Evolutionary conservation across 208 protist genomes (phyloP), one percentile per base, ranked within the genome.

Genomic region (Trypanosoma lewisi): DNA sequence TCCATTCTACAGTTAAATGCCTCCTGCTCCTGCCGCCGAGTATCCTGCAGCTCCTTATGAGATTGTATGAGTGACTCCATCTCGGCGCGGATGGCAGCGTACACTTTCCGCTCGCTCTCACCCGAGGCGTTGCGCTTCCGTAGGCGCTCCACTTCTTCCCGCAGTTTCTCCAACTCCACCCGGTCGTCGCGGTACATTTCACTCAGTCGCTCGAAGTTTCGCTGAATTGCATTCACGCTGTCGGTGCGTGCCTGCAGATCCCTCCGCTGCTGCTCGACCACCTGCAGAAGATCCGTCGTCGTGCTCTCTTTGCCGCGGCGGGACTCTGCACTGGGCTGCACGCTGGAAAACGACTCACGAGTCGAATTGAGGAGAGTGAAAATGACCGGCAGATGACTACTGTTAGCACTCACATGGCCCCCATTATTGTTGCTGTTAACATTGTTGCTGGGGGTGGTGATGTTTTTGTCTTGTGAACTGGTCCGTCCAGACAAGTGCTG

Each of bases 191-290:
- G 25, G 73, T 93, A 89, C 78, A 96, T 83, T 62, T 73, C 69
- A 54, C 85, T 87, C 23, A 96, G 74, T 2, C 85, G 75, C 65
- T 85, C 77, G 65, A 96, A 96, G 75, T 96, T 96, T 2, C 91
- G 76, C 67, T 96, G 91, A 64, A 96, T 88, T 1, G 87, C 80
- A 56, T 93, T 94, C n/a, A 96, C 77, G 63, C 75, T 85, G 51
- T 93, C 87, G 2, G 83, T 89, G 27, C 86, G 77, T 11, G 72
- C 58, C 16, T 83, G 63, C 17, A 96, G 66, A 6, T 93, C 91
- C 23, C 19, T 44, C 62, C 86, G 76, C 58, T 91, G 77, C 59
- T 66, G 47, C 44, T 68, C 52, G 21, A 95, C 62, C 31, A 81
- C 65, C 17, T 52, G 49, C 2, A 93, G 39, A 39, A 93, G 45